These are phyloP conservation scores for Hypoxylon sp. DNA, from an alignment of 2,329 filamentous ascomycete species.

Conservation along the genomic window DNA sequence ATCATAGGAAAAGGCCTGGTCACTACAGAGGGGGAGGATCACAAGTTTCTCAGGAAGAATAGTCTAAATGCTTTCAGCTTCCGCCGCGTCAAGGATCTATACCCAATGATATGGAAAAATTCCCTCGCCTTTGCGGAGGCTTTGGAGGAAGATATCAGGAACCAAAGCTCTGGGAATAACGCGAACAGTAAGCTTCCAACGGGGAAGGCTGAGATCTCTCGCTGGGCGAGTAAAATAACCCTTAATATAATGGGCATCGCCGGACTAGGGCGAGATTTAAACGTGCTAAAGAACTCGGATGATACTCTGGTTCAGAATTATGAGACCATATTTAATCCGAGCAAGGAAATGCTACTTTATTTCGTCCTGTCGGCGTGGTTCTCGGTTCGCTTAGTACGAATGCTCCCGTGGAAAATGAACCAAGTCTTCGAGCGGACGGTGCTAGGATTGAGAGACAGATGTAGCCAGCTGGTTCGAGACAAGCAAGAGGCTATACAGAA, in stretches of 20 bases:
- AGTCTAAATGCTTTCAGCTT: constrained; percentile 77
- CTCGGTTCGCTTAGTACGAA: constrained; percentile 57
- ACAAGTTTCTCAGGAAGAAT: constrained; percentile 78
- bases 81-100: constrained; percentile 78
- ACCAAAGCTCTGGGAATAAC: constrained; percentile 21
- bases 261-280: constrained; percentile 70
- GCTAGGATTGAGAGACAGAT: constrained; percentile 58
- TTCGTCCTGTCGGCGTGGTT: constrained; percentile 29
- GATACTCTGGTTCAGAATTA: constrained; percentile 63
- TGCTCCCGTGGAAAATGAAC: constrained; percentile 65
- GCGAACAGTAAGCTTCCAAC: constrained; percentile 20
- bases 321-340: constrained; percentile 63
- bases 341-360: constrained; percentile 62
- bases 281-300: constrained; percentile 57
- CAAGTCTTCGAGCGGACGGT: constrained; percentile 57
- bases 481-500: constrained; percentile 62
- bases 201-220: constrained; percentile 56
- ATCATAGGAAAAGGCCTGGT: constrained; percentile 74
- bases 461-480: constrained; percentile 63
- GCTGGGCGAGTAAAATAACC: constrained; percentile 68
- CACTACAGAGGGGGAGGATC: constrained; percentile 77
- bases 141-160: constrained; percentile 60
- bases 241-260: constrained; percentile 74
- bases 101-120: constrained; percentile 79
- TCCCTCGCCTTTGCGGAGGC: constrained; percentile 55